These are phyloP conservation scores for Circinella minor DNA, from an alignment of 371 early-diverging fungal species.

Conservation along the genomic window DNA sequence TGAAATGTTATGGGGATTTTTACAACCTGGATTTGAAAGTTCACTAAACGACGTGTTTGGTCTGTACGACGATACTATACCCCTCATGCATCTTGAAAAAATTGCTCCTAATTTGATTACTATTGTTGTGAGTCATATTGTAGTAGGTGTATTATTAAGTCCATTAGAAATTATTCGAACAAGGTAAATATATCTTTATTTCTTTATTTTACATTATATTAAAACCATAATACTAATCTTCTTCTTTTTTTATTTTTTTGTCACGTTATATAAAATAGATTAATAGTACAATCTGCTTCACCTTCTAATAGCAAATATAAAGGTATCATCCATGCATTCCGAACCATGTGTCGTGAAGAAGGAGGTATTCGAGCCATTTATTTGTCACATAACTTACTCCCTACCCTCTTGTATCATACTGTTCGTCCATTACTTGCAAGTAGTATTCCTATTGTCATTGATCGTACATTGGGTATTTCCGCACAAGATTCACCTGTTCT, in stretches of 20 bases:
- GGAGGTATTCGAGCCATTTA: slow-evolving; percentile 78
- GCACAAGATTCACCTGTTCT: slow-evolving; percentile 69
- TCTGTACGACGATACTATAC: slow-evolving; percentile 79
- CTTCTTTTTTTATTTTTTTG: too few relatives aligned
- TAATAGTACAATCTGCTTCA: slow-evolving; percentile 75
- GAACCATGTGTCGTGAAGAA: slow-evolving; percentile 77
- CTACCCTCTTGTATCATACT: slow-evolving; percentile 79
- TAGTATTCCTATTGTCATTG: slow-evolving; percentile 71
- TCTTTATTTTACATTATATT: too few relatives aligned
- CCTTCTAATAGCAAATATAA: slow-evolving; percentile 76
- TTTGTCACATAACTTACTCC: slow-evolving; percentile 67
- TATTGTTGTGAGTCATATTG: slow-evolving; percentile 67
- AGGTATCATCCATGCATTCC: slow-evolving; percentile 70
- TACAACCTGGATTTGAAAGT: slow-evolving; percentile 78
- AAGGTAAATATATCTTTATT: slow-evolving; percentile 31
- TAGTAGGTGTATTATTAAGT: slow-evolving; percentile 72
- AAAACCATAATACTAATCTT: too few relatives aligned
- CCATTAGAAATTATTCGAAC: slow-evolving; percentile 82
- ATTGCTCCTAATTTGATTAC: slow-evolving; percentile 70
- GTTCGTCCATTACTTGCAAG: slow-evolving; percentile 74
- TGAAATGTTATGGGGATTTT: slow-evolving; percentile 69
- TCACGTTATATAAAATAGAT: slow-evolving; percentile 27
- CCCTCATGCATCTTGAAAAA: slow-evolving; percentile 66
- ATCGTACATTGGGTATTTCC: slow-evolving; percentile 66
- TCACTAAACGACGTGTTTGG: slow-evolving; percentile 76